These are phyloP conservation scores for Neonectria ditissima DNA, from an alignment of 2,329 filamentous ascomycete species.

Conservation along the genomic window DNA sequence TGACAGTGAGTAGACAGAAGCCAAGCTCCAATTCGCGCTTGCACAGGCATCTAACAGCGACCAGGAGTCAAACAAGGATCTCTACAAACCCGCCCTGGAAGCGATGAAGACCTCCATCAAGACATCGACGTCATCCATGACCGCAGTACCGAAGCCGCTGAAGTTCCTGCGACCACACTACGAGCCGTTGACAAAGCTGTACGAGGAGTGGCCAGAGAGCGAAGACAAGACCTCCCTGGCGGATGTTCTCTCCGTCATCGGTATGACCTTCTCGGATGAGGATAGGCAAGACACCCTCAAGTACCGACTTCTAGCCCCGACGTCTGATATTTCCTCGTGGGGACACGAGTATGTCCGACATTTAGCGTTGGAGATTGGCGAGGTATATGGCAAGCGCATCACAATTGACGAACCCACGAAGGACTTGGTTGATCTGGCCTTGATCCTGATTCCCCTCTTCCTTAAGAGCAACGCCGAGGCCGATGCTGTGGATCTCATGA, in stretches of 20 bases:
- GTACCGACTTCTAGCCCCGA: conserved; percentile 89
- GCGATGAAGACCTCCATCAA: conserved; percentile 99
- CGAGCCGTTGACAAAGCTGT: conserved; percentile 85
- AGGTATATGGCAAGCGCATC: conserved; percentile 90
- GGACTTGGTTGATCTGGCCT: conserved; percentile 86
- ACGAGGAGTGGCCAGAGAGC: conserved; percentile 88
- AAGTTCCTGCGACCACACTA: conserved; percentile 99
- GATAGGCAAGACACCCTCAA: conserved; percentile 96
- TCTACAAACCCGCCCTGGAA: conserved; percentile 93
- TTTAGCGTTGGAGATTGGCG: conserved; percentile 92
- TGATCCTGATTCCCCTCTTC: conserved; percentile 91
- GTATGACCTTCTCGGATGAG: conserved; percentile 99
- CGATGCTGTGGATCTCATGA: conserved; percentile 96
- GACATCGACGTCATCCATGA: conserved; percentile 99
- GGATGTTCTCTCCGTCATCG: conserved; percentile 95
- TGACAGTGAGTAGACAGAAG: conserved; percentile 72
- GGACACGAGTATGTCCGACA: conserved; percentile 98
- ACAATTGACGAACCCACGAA: conserved; percentile 85
- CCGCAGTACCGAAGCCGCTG: conserved; percentile 95
- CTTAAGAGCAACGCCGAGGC: conserved; percentile 98
- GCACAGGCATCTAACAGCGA: conserved; percentile 31
- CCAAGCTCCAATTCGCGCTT: not conserved
- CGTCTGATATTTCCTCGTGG: conserved; percentile 95
- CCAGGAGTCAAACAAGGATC: conserved; percentile 85
- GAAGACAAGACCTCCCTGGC: conserved; percentile 91